These are phyloP conservation scores for Hypoxylon fuscum DNA, from an alignment of 495 filamentous ascomycete species.

Conservation along the genomic window DNA sequence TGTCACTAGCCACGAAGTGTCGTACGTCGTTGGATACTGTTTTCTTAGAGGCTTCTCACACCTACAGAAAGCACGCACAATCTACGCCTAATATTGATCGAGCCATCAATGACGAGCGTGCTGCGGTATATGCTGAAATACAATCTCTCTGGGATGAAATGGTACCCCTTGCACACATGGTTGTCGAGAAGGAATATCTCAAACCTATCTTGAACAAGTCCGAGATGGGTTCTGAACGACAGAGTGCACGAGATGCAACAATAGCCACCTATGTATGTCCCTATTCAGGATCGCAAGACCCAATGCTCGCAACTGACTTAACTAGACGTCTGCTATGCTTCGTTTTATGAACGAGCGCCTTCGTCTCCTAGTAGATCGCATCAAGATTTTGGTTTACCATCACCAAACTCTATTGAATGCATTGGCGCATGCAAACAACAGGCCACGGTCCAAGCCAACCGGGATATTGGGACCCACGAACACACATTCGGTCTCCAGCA, in stretches of 20 bases:
- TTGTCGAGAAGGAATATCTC: slow-evolving; percentile 41
- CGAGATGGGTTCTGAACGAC: slow-evolving; percentile 22
- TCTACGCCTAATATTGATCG: slow-evolving; percentile 2
- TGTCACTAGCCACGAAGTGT: slow-evolving; percentile 39
- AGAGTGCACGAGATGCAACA: slow-evolving; percentile 17
- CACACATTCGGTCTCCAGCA: neutral
- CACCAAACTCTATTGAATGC: slow-evolving; percentile 28
- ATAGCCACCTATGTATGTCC: slow-evolving; percentile 36
- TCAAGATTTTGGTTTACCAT: slow-evolving; percentile 34
- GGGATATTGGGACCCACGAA: neutral
- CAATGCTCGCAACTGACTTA: slow-evolving; percentile 3
- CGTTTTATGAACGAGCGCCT: slow-evolving; percentile 44
- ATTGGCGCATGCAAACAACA: slow-evolving; percentile 15
- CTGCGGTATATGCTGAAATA: slow-evolving; percentile 34
- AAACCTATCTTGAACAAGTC: slow-evolving; percentile 27
- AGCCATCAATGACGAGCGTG: slow-evolving; percentile 25
- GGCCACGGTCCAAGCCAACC: neutral
- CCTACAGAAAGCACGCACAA: slow-evolving; percentile 9
- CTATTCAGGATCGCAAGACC: neutral
- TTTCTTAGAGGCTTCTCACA: slow-evolving; percentile 31
- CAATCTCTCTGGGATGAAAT: slow-evolving; percentile 39
- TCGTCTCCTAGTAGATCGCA: slow-evolving; percentile 26
- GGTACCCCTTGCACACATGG: slow-evolving; percentile 44
- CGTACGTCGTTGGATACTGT: slow-evolving; percentile 38
- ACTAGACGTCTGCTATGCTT: slow-evolving; percentile 35